A percentile compares a stretch with the other conserved stretches of the same genome.
Evolutionary conservation across 306 rosid species (phyloP).

Genomic region (Betula pendula): DNA sequence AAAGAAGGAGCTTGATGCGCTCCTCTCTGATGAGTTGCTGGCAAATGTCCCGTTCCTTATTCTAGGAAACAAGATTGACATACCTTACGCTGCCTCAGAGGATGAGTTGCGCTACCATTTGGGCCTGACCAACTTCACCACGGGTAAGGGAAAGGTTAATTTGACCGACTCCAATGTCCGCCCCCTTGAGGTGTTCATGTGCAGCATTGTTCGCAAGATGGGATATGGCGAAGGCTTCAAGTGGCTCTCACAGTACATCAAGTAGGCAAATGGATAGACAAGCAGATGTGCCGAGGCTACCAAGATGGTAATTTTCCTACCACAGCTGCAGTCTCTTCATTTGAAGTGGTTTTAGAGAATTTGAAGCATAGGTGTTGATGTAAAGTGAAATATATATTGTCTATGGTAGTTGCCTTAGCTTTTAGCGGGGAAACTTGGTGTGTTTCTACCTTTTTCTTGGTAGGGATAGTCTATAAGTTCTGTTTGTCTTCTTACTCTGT

Average conservation of each 20-base stretch:
- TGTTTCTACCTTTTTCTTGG: conserved; percentile 5
- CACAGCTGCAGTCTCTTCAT: neutral
- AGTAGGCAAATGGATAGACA: conserved; percentile 40
- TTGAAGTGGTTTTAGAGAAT: neutral
- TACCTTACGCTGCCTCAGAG: conserved; percentile 80
- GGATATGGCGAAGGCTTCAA: conserved; percentile 84
- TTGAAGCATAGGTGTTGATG: conserved; percentile 26
- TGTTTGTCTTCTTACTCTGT: conserved; percentile 23
- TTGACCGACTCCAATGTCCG: conserved; percentile 63
- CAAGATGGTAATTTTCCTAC: conserved; percentile 19
- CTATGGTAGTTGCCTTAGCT: conserved; percentile 29
- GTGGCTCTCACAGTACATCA: conserved; percentile 87
- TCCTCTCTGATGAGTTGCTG: conserved; percentile 67
- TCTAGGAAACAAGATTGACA: conserved; percentile 81
- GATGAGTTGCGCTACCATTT: conserved; percentile 63
- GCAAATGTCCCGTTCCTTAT: conserved; percentile 71
- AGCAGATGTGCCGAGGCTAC: conserved; percentile 14
- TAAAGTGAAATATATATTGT: conserved; percentile 43
- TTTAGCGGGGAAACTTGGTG: conserved; percentile 30
- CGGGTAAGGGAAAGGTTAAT: conserved; percentile 77
- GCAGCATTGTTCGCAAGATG: conserved; percentile 90
- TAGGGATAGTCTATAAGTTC: conserved; percentile 22
- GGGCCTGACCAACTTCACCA: conserved; percentile 73
- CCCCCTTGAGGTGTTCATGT: conserved; percentile 85
- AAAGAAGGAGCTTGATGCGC: conserved; percentile 77